A percentile compares a stretch with the other conserved stretches of the same genome.
These are phyloP conservation scores for Venustampulla echinocandica DNA, from an alignment of 495 filamentous ascomycete genomes.

Conservation along the genomic window DNA sequence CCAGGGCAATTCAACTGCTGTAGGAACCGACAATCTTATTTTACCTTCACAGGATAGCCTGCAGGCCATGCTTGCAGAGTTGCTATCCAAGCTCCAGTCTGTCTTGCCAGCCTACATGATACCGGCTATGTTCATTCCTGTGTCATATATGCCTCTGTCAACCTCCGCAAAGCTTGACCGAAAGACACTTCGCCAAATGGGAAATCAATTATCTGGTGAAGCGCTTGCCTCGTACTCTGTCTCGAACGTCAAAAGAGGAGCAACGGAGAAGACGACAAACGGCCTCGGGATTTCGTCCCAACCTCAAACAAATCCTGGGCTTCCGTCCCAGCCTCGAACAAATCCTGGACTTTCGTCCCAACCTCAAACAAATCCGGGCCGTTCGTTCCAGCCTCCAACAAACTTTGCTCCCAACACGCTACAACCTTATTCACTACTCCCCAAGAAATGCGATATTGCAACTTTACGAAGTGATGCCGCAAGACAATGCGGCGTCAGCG, in stretches of 20 bases:
- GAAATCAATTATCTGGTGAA: neutral
- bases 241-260: no score
- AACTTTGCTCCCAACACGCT: conserved; percentile 39
- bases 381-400: conserved; percentile 45
- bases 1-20: no score
- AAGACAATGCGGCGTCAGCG: neutral
- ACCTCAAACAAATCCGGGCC: conserved; percentile 44
- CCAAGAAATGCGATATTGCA: conserved; percentile 49
- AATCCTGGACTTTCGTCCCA: no score
- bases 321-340: no score
- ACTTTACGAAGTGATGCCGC: conserved; percentile 31
- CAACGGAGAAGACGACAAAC: no score
- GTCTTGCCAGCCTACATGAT: conserved; percentile 20
- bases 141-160: neutral
- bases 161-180: conserved; percentile 1
- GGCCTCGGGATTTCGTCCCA: no score
- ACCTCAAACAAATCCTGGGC: no score
- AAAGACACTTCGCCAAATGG: neutral
- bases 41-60: no score
- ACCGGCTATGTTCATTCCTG: conserved; percentile 13
- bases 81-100: conserved; percentile 16
- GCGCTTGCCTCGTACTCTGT: neutral
- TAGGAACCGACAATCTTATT: neutral
- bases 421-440: conserved; percentile 52
- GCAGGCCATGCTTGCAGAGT: conserved; percentile 43